Base-by-base conservation (phyloP, 805 yeast genomes). In the Limtongia smithiae region DNA sequence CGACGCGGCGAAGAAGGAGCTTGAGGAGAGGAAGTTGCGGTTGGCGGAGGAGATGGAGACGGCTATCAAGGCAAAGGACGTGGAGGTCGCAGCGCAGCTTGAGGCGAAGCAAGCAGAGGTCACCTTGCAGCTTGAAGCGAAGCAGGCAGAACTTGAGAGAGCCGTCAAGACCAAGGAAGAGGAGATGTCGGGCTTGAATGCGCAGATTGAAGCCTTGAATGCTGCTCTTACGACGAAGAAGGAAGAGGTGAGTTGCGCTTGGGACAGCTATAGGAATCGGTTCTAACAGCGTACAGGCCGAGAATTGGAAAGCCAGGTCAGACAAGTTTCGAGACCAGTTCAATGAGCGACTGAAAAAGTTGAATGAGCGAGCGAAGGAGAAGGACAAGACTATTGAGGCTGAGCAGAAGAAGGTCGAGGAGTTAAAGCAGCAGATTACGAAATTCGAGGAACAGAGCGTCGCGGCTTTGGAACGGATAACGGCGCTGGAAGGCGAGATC, bases 311-410 rank as follows among this genome's bases (percentile, higher is more conserved):
- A 4, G 36, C 32, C 22, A 46, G 41, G 34, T 30, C 55, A 22
- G 51, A 39, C 33, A 50, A 44, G 27, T 48, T 64, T 25, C 57
- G 42, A 44, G 51, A 46, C 18, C 65, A 63, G 51, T 60, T 60
- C 20, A 62, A 59, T 44, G 51, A 50, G 14, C 64, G 64, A 20
- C 38, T 55, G 20, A 47, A 41, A 21, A 51, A 54, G n/a, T 43
- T 51, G 27, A 58, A 56, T 27, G 46, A 39, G 50, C 54, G 33
- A 18, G 15, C n/a, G 18, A 32, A 33, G 17, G 57, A 27, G 48
- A 67, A 35, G 58, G 56, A 33, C 37, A 46, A 3, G 64, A 66
- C 31, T 34, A 37, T 52, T 21, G 47, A 34, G 27, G 41, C 31
- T 1, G 34, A 38, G 21, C 51, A 51, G 47, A 33, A 41, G 43